Conservation (phyloP, 805 yeast species). For the Pachysolen tannophilus region DNA sequence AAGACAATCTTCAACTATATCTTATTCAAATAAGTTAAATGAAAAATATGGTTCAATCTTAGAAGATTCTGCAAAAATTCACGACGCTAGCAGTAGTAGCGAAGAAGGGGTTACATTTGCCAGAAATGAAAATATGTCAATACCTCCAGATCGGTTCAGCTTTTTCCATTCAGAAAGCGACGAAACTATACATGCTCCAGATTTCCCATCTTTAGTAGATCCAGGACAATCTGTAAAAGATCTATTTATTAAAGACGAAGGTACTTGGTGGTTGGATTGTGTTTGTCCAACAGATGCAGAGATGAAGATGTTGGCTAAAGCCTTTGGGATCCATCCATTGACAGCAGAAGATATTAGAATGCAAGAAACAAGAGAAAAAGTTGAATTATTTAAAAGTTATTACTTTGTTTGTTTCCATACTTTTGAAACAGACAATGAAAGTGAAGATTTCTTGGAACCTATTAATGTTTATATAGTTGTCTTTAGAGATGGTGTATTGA, state of each 20-base stretch:
- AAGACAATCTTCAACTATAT: background rate
- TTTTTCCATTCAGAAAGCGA: constrained; percentile 77
- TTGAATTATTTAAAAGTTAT: constrained; percentile 81
- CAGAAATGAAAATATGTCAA: constrained; percentile 7
- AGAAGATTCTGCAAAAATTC: constrained; percentile 14
- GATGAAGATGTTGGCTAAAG: constrained; percentile 85
- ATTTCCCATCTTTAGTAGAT: constrained; percentile 66
- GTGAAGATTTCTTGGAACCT: constrained; percentile 79
- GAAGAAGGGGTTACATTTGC: constrained; percentile 30
- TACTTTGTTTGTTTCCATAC: constrained; percentile 97
- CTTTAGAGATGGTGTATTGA: constrained; percentile 56
- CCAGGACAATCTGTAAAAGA: constrained; percentile 58
- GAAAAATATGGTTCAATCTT: constrained; percentile 12
- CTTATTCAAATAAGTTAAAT: constrained; percentile 3
- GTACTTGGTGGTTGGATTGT: constrained; percentile 96
- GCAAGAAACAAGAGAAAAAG: constrained; percentile 97
- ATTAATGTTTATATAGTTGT: constrained; percentile 70
- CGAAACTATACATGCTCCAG: constrained; percentile 86
- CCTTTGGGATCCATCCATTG: constrained; percentile 95
- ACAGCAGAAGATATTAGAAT: constrained; percentile 95
- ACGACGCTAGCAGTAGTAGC: constrained; percentile 14
- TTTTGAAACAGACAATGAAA: constrained; percentile 76
- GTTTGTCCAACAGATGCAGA: constrained; percentile 90
- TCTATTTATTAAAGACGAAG: constrained; percentile 63
- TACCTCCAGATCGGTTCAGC: constrained; percentile 70